Percentiles rank a stretch among this genome's conserved stretches.
phyloP scores from a whole-genome alignment of 2,329 filamentous ascomycete genomes.

The Fusarium globosum region DNA sequence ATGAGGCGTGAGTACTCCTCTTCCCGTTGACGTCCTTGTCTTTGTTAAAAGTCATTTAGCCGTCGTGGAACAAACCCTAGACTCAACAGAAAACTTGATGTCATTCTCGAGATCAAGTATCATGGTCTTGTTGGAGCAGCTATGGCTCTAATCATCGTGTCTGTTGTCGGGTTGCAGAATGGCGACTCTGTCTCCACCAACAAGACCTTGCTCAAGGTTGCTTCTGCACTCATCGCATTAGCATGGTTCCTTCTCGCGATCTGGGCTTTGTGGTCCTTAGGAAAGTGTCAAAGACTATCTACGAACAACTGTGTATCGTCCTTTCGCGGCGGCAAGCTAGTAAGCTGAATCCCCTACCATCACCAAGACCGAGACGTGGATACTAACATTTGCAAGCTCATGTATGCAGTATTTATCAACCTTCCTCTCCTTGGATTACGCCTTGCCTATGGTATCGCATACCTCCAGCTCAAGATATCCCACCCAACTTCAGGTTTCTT shows the following conservation, averaged over 20 bases:
- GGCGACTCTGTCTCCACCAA: not conserved
- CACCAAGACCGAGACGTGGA: rapidly evolving
- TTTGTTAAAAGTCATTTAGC: not conserved
- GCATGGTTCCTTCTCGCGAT: slow-evolving; percentile 2
- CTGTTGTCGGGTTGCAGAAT: not conserved
- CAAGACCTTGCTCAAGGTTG: slow-evolving; percentile 7
- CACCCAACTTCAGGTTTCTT: slow-evolving; percentile 6
- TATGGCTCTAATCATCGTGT: slow-evolving; percentile 13
- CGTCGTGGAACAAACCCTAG: slow-evolving; percentile 12
- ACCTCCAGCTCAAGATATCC: slow-evolving; percentile 7
- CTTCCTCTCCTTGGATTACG: slow-evolving; percentile 13
- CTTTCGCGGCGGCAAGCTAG: not conserved
- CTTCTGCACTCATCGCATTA: slow-evolving; percentile 6
- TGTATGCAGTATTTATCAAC: slow-evolving; percentile 8
- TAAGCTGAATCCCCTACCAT: not conserved
- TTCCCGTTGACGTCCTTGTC: not conserved
- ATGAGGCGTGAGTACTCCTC: slow-evolving; percentile 6
- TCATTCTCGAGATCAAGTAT: slow-evolving; percentile 12
- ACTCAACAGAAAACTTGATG: slow-evolving; percentile 14
- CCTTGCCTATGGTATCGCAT: slow-evolving; percentile 10
- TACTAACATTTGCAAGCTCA: slow-evolving; percentile 1
- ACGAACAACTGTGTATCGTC: not conserved
- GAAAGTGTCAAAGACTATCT: not conserved
- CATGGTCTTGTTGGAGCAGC: slow-evolving; percentile 4
- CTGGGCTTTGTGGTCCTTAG: slow-evolving; percentile 14